Conservation (phyloP, 2,329 filamentous ascomycete genomes). For the Aspergillus novoparasiticus region DNA sequence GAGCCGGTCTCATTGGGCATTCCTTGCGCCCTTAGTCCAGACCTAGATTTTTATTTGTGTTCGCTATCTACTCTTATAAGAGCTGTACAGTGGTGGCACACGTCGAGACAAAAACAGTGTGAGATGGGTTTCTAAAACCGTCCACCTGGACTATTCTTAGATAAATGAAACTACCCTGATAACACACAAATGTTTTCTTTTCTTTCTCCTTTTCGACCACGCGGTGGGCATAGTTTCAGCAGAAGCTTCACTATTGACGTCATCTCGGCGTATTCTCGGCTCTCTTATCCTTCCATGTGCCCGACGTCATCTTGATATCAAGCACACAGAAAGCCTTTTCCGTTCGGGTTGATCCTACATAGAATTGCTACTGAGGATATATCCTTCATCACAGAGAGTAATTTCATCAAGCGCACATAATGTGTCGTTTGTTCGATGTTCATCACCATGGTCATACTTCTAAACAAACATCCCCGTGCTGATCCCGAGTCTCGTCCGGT, state of each 20-base stretch:
- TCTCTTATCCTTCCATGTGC: not conserved
- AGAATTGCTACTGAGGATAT: not conserved
- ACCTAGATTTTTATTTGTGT: not conserved
- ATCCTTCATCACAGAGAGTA: not conserved
- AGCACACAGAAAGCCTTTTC: not conserved
- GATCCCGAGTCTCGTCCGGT: conserved; percentile 20
- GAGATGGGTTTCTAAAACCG: not conserved
- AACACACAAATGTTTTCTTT: not conserved
- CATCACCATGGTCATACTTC: not conserved
- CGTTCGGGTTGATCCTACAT: not conserved
- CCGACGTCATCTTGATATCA: conserved; percentile 5
- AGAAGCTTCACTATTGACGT: conserved; percentile 23
- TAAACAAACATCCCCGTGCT: not conserved
- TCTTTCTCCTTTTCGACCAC: not conserved
- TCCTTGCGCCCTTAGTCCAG: not conserved
- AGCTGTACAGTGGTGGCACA: not conserved
- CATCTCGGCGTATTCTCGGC: conserved; percentile 30
- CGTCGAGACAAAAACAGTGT: not conserved
- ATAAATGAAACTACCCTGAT: not conserved
- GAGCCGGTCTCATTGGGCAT: not conserved
- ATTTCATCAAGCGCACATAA: not conserved
- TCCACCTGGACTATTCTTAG: not conserved
- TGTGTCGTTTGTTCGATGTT: too few relatives aligned
- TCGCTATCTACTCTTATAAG: not conserved
- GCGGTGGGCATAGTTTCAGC: not conserved